phyloP scores from a whole-genome alignment of 345 rosid species.

The Isatis tinctoria region DNA sequence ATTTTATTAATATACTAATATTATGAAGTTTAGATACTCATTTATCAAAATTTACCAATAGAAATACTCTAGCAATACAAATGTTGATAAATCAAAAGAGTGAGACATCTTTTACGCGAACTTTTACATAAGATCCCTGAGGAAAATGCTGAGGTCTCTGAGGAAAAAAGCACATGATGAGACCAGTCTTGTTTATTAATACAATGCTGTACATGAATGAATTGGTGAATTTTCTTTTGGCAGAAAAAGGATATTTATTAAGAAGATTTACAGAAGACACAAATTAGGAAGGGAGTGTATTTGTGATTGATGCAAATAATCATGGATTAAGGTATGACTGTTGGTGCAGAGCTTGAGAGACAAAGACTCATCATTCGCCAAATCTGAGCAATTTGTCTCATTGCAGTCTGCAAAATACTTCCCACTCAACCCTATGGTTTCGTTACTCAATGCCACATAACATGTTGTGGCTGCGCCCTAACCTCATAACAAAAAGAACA shows the following conservation, averaged over 20 bases:
- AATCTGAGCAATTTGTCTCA: slow-evolving; percentile 61
- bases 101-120: not conserved
- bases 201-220: not conserved
- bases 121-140: not conserved
- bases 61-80: no score
- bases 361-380: slow-evolving; percentile 64
- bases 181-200: not conserved
- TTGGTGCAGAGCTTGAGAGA: slow-evolving; percentile 62
- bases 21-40: no score
- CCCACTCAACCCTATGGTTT: slow-evolving; percentile 54
- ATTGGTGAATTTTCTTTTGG: not conserved
- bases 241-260: not conserved
- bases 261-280: slow-evolving; percentile 20
- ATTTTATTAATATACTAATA: no score
- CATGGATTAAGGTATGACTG: slow-evolving; percentile 35
- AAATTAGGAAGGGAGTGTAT: not conserved
- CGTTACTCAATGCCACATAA: slow-evolving; percentile 76
- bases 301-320: slow-evolving; percentile 19
- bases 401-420: slow-evolving; percentile 90
- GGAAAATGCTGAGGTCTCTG: no score
- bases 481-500: not conserved
- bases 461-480: slow-evolving; percentile 98
- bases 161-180: not conserved
- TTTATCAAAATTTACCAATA: no score
- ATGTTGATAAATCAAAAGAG: not conserved